phyloP scores from a whole-genome alignment of 2,329 filamentous ascomycete species.

The Plenodomus biglobosus region DNA sequence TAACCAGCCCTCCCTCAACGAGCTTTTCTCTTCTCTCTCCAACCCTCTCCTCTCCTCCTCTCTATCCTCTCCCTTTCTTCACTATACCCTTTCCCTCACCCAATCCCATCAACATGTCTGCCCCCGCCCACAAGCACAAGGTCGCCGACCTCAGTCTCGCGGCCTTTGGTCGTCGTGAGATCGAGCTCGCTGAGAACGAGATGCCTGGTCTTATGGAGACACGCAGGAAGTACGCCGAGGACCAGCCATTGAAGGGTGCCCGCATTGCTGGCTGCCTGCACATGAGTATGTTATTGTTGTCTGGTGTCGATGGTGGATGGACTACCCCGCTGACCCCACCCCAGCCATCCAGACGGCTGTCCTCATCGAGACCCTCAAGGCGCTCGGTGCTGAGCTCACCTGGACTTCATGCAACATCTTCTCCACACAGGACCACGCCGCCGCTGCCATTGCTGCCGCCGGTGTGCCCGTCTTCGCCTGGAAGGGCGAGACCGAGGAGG shows the following conservation, averaged over 20 bases:
- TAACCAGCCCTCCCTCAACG: conserved; percentile 5
- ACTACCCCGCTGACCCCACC: conserved; percentile 15
- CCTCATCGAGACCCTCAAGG: conserved; percentile 94
- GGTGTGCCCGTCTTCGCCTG: conserved; percentile 86
- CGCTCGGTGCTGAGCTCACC: conserved; percentile 96
- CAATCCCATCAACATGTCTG: conserved; percentile 57
- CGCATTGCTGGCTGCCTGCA: conserved; percentile 97
- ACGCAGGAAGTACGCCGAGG: conserved; percentile 82
- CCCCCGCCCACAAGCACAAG: conserved; percentile 93
- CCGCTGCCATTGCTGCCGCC: conserved; percentile 90
- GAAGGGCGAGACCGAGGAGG: conserved; percentile 97
- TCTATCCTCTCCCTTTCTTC: conserved; percentile 12
- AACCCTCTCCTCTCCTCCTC: conserved; percentile 14
- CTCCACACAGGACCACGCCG: conserved; percentile 98
- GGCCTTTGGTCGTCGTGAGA: conserved; percentile 98
- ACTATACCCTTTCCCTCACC: conserved; percentile 10
- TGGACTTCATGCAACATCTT: conserved; percentile 99
- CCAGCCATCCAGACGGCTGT: conserved; percentile 95
- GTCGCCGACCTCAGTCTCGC: conserved; percentile 96
- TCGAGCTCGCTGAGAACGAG: conserved; percentile 87
- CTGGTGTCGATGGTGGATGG: neutral
- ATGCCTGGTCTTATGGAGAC: conserved; percentile 99
- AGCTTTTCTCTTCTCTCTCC: conserved; percentile 10
- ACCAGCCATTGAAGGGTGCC: conserved; percentile 92
- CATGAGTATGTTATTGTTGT: conserved; percentile 69